Evolutionary conservation across 2,329 filamentous ascomycete genomes (phyloP), one percentile per base, ranked within the genome.

Genomic region (Pezicula neosporulosa): DNA sequence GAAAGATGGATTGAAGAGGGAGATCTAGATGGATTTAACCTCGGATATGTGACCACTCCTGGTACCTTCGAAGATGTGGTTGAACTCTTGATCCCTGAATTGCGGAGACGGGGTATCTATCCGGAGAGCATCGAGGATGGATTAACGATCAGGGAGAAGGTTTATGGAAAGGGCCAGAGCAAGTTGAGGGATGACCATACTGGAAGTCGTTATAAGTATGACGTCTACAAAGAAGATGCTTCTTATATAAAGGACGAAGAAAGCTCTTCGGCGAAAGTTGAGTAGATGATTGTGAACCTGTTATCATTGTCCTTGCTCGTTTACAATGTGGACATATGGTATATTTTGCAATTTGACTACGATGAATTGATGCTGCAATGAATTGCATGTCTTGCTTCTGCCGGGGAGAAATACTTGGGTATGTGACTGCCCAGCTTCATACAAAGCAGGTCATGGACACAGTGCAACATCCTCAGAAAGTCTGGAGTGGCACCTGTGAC

Each of bases 1-100:
- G 83, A 90, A 67, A 68, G 72, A 1, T 90, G 86, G 86, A 72
- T 89, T 0, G 62, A 72, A 10, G 85, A 89, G 63, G 85, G 83
- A 0, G 86, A 88, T 57, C 78, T 90, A 1, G 86, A 90, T 62
- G 86, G 86, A 0, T 90, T 90, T 68, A 90, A 90, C 62, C 77
- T 90, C 64, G 81, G 81, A 1, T 87, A 89, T 56, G 80, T 82
- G 0, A 68, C 86, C 13, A 85, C 83, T 59, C 85, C 85, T 0
- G 77, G 81, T 45, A 82, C 82, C 0, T 89, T 89, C 68, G 78
- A 83, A 54, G 85, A 89, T 57, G 81, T 89, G 7, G 77, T 82
- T 21, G 82, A 87, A 19, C 70, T 86, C 0, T 66, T 89, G 3
- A 66, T 88, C 1, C 86, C 85, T 0, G 86, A 88, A 56, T 71